A percentile compares a stretch with the other conserved stretches of the same genome.
Conservation (phyloP, 1,284 basidiomycete species). For the Dichomitus squalens region DNA sequence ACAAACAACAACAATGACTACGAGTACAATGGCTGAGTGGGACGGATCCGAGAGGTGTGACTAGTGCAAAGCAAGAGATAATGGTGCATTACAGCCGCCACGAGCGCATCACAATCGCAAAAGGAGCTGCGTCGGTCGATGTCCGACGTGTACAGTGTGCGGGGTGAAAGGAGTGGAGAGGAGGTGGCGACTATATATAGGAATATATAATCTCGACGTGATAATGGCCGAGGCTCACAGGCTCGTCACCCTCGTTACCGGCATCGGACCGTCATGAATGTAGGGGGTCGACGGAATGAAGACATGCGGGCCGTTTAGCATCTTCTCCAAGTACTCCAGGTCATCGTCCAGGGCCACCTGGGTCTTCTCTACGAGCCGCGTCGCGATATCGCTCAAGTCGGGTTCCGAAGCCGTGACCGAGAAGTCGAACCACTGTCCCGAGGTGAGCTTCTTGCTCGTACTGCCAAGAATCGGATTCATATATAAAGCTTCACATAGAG, state of each 20-base stretch:
- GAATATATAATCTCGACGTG: conserved; percentile 2
- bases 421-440: not conserved
- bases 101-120: not conserved
- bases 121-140: not conserved
- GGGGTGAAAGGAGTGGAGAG: not conserved
- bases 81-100: not conserved
- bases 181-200: not conserved
- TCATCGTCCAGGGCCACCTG: not conserved
- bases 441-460: not conserved
- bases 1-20: no score
- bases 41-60: no score
- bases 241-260: not conserved
- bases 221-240: not conserved
- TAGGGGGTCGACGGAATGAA: not conserved
- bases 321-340: not conserved
- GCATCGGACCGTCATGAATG: not conserved
- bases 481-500: not conserved
- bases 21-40: no score
- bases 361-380: not conserved
- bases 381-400: not conserved
- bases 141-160: no score
- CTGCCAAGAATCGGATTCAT: not conserved
- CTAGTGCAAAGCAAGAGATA: no score
- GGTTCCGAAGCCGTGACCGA: not conserved
- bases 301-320: not conserved